Conservation (phyloP, 2,329 filamentous ascomycete species). For the Fusarium mangiferae region DNA sequence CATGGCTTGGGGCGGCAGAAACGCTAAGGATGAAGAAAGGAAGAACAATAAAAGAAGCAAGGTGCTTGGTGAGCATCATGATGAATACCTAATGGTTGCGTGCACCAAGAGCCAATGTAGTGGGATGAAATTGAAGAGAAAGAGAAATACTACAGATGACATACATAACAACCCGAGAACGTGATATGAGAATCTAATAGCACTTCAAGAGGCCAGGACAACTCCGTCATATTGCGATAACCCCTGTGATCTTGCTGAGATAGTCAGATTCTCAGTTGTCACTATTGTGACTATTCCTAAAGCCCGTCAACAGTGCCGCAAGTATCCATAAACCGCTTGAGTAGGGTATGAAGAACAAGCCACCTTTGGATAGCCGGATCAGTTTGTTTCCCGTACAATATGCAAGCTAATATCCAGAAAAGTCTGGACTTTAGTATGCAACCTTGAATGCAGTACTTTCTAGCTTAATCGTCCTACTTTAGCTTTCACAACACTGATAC, state of each 20-base stretch:
- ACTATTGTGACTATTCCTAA: background rate
- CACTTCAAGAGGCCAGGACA: background rate
- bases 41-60: background rate
- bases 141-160: background rate
- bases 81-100: background rate
- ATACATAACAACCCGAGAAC: background rate
- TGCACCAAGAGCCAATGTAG: accelerated
- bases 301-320: background rate
- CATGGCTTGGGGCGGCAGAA: background rate
- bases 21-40: background rate
- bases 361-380: background rate
- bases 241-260: background rate
- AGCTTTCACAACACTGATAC: background rate
- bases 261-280: background rate
- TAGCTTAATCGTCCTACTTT: background rate
- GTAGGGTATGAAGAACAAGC: background rate
- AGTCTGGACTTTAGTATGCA: accelerated
- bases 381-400: accelerated
- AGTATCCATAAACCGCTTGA: background rate
- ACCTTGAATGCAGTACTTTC: background rate
- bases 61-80: background rate
- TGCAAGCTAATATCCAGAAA: background rate
- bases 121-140: background rate
- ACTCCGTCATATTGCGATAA: background rate
- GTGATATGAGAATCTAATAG: background rate